phyloP scores from a whole-genome alignment of 1,284 basidiomycete species.

The Apiotrichum veenhuisii region DNA sequence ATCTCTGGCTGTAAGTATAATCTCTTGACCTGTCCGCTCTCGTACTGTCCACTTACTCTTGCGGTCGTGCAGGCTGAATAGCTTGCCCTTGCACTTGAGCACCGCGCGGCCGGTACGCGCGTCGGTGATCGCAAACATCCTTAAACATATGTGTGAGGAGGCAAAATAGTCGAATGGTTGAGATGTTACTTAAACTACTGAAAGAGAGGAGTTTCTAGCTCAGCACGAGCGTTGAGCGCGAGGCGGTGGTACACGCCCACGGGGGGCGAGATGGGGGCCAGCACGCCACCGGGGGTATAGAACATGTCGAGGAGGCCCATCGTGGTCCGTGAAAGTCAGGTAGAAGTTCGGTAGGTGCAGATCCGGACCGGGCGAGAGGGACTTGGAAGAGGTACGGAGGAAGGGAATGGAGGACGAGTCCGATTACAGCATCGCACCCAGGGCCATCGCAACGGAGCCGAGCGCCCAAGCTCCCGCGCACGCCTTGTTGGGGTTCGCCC shows the following conservation, averaged over 20 bases:
- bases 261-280: not conserved
- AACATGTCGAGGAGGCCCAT: conserved; percentile 13
- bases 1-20: not conserved
- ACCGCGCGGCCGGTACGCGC: not conserved
- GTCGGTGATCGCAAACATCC: conserved; percentile 9
- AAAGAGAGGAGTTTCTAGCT: conserved; percentile 27
- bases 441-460: too few relatives aligned
- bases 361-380: too few relatives aligned
- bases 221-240: conserved; percentile 18
- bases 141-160: not conserved
- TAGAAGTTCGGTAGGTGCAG: too few relatives aligned
- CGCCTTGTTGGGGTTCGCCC: too few relatives aligned
- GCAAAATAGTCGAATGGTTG: not conserved
- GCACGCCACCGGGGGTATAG: conserved; percentile 1
- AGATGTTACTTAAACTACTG: conserved; percentile 1
- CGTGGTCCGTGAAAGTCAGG: too few relatives aligned
- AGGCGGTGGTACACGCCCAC: conserved; percentile 7
- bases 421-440: too few relatives aligned
- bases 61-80: conserved; percentile 8
- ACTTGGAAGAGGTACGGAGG: too few relatives aligned
- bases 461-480: too few relatives aligned
- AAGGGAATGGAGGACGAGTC: too few relatives aligned
- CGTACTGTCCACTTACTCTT: conserved; percentile 7
- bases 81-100: conserved; percentile 5
- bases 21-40: too few relatives aligned